Evolutionary conservation across 1,284 basidiomycete species (phyloP), one percentile per base, ranked within the genome.

Genomic region (Fistulinella staudtii): DNA sequence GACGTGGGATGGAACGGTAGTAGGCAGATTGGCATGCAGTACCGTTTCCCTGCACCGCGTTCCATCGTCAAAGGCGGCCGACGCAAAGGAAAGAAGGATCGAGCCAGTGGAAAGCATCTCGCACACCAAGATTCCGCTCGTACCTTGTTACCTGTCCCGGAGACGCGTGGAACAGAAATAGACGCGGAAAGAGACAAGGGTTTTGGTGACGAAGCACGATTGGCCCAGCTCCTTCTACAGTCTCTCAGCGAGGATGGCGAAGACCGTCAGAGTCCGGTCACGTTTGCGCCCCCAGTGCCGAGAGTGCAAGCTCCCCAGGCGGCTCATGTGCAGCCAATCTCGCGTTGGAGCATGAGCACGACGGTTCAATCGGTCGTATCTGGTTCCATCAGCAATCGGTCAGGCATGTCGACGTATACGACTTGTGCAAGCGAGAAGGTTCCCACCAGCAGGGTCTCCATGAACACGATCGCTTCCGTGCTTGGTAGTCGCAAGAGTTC

Each of bases 41-140:
- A 66, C 23, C 61, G 64, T 21, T 63, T 63, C 30, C 56, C 63
- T 5, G 63, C 63, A 3, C 61, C 61, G 3, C 64, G 60, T 41
- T 58, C 64, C 0, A 50, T 53, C 15, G 44, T 49, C 49, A 65
- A 56, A 30, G 54, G 50, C 25, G 51, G 55, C 8, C 52, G 41
- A 23, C 43, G 47, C 22, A 60, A 56, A 33, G 46, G 40, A 28
- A 63, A 50, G 38, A 50, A 38, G 31, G 8, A 21, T n/a, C 51
- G 40, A 18, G 28, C 36, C 33, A 48, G 43, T 17, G 49, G 60
- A 18, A 61, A 50, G 28, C 42, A 30, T 18, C 53, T 65, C 22
- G 47, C 31, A n/a, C 56, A 61, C 33, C 60, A 61, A 41, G 50
- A 43, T 42, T 66, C 64, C 6, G 43, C 63, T 23, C 63, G 58